A percentile compares a stretch with the other conserved stretches of the same genome.
Conservation (phyloP, 192 early-diverging fungal genomes). For the Coemansia reversa region DNA sequence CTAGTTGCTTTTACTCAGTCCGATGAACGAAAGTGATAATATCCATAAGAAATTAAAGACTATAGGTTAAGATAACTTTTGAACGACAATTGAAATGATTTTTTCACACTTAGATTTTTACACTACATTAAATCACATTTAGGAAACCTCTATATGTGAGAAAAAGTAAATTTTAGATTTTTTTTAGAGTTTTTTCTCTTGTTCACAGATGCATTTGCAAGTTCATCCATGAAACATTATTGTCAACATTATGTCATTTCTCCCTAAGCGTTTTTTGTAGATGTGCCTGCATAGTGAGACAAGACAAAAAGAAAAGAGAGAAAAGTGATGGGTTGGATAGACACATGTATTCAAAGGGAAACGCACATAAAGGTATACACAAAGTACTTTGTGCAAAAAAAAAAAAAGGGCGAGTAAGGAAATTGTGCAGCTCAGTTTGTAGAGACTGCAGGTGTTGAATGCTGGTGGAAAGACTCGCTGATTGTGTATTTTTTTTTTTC, state of each 20-base stretch:
- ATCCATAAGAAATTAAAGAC: no score
- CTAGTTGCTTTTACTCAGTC: neutral
- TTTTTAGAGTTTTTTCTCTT: neutral
- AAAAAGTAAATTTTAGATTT: neutral
- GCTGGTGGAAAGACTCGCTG: neutral
- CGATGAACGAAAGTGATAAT: no score
- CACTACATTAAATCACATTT: neutral
- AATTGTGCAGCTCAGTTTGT: no score
- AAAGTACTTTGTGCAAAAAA: neutral
- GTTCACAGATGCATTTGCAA: neutral
- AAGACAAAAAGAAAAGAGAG: neutral
- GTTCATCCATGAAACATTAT: neutral
- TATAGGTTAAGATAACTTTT: neutral
- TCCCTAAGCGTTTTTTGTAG: neutral
- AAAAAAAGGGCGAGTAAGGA: neutral
- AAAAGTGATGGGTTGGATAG: neutral
- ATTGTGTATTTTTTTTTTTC: no score
- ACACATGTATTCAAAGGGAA: neutral
- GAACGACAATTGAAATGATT: neutral
- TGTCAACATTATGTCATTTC: neutral
- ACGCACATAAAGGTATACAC: neutral
- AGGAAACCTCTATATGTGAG: neutral
- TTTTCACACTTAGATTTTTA: neutral
- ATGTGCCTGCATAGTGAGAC: neutral
- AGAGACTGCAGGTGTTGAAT: neutral